phyloP scores from a whole-genome alignment of 208 protist species.

The Trypanosoma congolense region DNA sequence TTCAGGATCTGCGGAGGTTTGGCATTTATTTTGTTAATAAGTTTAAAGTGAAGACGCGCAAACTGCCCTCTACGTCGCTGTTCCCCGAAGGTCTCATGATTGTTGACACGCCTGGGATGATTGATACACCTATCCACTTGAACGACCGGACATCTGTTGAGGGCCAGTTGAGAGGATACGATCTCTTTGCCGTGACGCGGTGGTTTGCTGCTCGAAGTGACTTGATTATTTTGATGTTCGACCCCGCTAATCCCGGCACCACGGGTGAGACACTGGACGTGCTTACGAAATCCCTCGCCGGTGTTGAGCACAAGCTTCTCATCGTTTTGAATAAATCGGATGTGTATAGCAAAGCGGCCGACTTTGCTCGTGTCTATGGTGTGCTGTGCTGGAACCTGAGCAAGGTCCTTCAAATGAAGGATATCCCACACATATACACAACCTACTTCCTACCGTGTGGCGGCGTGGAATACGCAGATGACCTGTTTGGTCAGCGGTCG shows the following conservation, averaged over 20 bases:
- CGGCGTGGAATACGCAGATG: background rate
- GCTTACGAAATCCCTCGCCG: slow-evolving; percentile 78
- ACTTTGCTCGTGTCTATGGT: slow-evolving; percentile 88
- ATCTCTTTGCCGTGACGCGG: slow-evolving; percentile 73
- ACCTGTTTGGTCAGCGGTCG: background rate
- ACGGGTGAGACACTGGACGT: slow-evolving; percentile 91
- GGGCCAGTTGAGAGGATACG: slow-evolving; percentile 78
- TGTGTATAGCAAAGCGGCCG: slow-evolving; percentile 71
- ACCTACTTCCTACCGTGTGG: slow-evolving; percentile 33
- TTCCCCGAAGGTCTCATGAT: slow-evolving; percentile 72
- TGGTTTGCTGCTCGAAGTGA: slow-evolving; percentile 89
- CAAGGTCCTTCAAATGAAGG: slow-evolving; percentile 87
- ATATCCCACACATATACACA: slow-evolving; percentile 89
- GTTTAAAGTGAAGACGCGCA: slow-evolving; percentile 72
- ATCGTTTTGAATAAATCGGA: slow-evolving; percentile 89
- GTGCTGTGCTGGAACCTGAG: slow-evolving; percentile 90
- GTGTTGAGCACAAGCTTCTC: slow-evolving; percentile 86
- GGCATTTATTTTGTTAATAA: slow-evolving; percentile 72
- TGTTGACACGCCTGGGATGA: slow-evolving; percentile 90
- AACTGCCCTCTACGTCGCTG: slow-evolving; percentile 28
- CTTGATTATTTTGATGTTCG: slow-evolving; percentile 89
- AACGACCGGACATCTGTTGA: slow-evolving; percentile 24
- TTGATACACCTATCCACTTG: slow-evolving; percentile 73
- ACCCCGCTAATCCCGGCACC: slow-evolving; percentile 81
- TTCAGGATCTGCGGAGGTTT: slow-evolving; percentile 69